Base-by-base conservation (phyloP, 176 grass and related monocot species). In the Phoenix dactylifera region DNA sequence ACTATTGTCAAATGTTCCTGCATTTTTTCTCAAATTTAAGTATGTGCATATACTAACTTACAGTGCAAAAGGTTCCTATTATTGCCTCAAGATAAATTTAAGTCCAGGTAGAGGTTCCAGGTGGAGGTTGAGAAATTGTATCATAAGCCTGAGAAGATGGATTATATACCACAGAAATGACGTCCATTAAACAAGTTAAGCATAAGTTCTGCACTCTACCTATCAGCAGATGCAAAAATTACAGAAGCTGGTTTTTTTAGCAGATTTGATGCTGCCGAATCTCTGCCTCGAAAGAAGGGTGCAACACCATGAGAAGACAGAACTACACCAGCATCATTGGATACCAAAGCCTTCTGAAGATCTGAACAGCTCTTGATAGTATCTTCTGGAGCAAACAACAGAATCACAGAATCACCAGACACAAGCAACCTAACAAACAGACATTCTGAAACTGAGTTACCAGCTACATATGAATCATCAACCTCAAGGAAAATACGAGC, bases 321-420 rank as follows among this genome's bases (percentile, higher is more conserved):
- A 49, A 66, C 63, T 48, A 72, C 72, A 66, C 84, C 93, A 59
- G 75, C 65, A 61, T 97, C 84, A 62, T 18, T 67, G 22, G 87
- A 85, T 49, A 85, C 18, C 7, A 91, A 67, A 72, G 49, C 18
- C 24, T 70, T 70, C 48, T 64, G 83, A 73, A 91, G 61, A 65
- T 72, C 79, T 44, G 49, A 65, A 35, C 52, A 60, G n/a, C 63
- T 75, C 54, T 57, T 74, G 50, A 91, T 70, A 16, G 85, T 79
- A 17, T 88, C 83, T 59, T 76, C 63, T 62, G 87, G 80, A 71
- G 78, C 77, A 75, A 90, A 85, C 14, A 97, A 44, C 63, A 88
- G 54, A 67, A 75, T 63, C 30, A 72, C 32, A 48, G 75, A 88
- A 83, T 64, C 83, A 70, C 62, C 62, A 54, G 51, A 85, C 18